Base-by-base conservation (phyloP, 805 yeast genomes). In the Saturnispora sanitii region DNA sequence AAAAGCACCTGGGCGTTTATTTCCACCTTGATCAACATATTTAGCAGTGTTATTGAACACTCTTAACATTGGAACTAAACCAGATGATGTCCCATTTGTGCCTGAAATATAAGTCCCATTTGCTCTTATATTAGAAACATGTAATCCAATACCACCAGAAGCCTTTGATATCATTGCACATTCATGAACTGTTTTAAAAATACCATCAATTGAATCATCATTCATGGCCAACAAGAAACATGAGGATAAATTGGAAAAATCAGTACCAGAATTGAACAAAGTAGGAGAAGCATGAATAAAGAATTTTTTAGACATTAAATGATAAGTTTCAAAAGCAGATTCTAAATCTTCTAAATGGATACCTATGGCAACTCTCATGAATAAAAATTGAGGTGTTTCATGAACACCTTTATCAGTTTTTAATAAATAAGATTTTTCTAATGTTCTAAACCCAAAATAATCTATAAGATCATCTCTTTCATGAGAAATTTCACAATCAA, bases 1-100 rank as follows among this genome's bases (percentile, higher is more conserved):
- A 62, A 90, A 83, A 3, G 98, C 98, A 47, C 97, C 97, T 0
- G 98, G 98, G 55, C 98, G 71, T 63, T 88, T 88, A 65, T 90
- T 90, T 42, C 97, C 97, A 47, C 98, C 98, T 69, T 90, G 98
- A 55, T 90, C 97, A 32, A 90, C 97, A 56, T 88, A 90, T 52
- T 96, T 75, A 16, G 98, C 97, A 20, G 97, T 87, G 64, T 86
- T 82, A 67, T 90, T 90, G 67, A 79, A 90, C 8, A 90, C 97
- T 51, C 95, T 77, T 21, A 90, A 67, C 96, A 90, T 87, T n/a
- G 98, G 98, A 32, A 88, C 80, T 37, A 90, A 65, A 29, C 98
- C 98, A 52, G 79, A 85, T 2, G 96, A 86, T 9, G 83, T 77
- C 40, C 97, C 98, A 57, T 85, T 85, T 6, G 96, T 79, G 42